phyloP scores from a whole-genome alignment of 805 yeast genomes.

The Phaffomyces opuntiae region DNA sequence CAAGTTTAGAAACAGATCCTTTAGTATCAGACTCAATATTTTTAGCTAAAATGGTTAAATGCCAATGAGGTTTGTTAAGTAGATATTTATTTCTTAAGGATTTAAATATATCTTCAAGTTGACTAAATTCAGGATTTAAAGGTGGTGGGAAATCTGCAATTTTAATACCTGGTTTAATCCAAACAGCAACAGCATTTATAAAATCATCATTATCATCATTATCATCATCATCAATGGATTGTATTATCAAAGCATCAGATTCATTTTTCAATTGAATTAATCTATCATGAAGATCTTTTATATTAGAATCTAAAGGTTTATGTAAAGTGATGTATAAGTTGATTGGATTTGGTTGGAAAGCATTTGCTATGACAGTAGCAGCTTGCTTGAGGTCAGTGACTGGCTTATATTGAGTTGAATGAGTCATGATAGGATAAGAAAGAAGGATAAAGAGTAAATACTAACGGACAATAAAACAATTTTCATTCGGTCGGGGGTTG shows the following conservation, averaged over 20 bases:
- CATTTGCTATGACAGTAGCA: constrained; percentile 14
- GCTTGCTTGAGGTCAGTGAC: constrained; percentile 9
- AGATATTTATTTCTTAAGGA: constrained; percentile 2
- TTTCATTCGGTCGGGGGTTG: too few relatives aligned
- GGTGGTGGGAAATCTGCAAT: constrained; percentile 6
- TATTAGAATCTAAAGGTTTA: constrained; percentile 10
- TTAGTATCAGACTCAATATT: constrained; percentile 4
- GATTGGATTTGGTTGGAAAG: constrained; percentile 15
- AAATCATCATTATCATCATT: constrained; percentile 2
- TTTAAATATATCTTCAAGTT: constrained; percentile 4
- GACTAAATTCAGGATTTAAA: constrained; percentile 1
- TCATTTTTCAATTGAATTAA: constrained; percentile 10
- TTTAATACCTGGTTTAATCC: constrained; percentile 16
- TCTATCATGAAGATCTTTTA: constrained; percentile 10
- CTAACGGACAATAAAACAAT: too few relatives aligned
- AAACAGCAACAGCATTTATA: constrained; percentile 12
- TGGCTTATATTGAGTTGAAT: too few relatives aligned
- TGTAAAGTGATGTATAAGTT: constrained; percentile 13
- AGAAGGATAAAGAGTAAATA: too few relatives aligned
- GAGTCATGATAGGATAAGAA: too few relatives aligned
- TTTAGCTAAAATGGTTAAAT: constrained; percentile 7
- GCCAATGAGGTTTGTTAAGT: constrained; percentile 5
- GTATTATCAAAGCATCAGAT: constrained; percentile 8
- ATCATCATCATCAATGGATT: background rate
- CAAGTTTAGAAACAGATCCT: constrained; percentile 8